Percentiles rank a stretch among this genome's conserved stretches.
Evolutionary conservation across 257 asterid genomes (phyloP).

Genomic region (Lycium ferocissimum): DNA sequence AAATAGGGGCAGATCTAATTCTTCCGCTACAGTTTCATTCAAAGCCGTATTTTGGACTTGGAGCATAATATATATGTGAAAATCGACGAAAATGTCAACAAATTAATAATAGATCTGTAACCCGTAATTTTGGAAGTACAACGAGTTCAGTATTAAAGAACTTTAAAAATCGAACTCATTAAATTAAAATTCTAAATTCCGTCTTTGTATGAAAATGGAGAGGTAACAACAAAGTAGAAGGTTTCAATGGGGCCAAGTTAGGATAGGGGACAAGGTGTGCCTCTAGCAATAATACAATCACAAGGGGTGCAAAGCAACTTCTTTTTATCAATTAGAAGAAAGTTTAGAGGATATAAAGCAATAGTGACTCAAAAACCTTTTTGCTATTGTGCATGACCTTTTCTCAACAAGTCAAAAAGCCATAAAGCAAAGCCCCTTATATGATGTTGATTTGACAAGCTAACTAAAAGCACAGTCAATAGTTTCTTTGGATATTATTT

Average conservation of each 20-base stretch:
- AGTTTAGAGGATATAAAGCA: slow-evolving; percentile 39
- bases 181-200: background rate
- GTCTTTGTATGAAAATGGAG: background rate
- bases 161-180: background rate
- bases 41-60: background rate
- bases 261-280: slow-evolving; percentile 45
- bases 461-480: background rate
- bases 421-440: slow-evolving; percentile 26
- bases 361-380: slow-evolving; percentile 44
- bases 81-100: background rate
- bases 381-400: slow-evolving; percentile 38
- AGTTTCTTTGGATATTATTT: background rate
- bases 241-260: slow-evolving; percentile 17
- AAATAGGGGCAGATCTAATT: background rate
- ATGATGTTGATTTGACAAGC: slow-evolving; percentile 19
- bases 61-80: background rate
- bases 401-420: slow-evolving; percentile 32
- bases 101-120: background rate
- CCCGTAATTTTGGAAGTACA: background rate
- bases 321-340: slow-evolving; percentile 20
- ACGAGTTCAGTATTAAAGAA: background rate
- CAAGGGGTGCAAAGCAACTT: slow-evolving; percentile 39
- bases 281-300: slow-evolving; percentile 47
- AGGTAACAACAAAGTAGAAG: slow-evolving; percentile 18
- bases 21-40: background rate